Percentiles rank a stretch among this genome's conserved stretches.
Conservation (phyloP, 345 rosid genomes). For the Durio zibethinus region DNA sequence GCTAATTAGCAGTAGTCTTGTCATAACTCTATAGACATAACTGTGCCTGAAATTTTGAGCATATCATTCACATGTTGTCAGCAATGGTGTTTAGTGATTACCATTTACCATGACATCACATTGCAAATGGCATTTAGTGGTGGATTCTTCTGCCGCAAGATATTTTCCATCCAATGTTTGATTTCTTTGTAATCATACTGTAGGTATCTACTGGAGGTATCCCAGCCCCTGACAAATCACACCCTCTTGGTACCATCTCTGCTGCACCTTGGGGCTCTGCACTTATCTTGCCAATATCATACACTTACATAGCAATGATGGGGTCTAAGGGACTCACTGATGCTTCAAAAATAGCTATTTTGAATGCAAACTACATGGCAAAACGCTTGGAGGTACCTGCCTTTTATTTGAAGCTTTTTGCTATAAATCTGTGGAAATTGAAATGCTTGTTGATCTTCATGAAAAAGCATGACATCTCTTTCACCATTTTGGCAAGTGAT, state of each 20-base stretch:
- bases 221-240: constrained; percentile 65
- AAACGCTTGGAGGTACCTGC: constrained; percentile 84
- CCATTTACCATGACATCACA: neutral
- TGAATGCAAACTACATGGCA: constrained; percentile 99
- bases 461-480: neutral
- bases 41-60: neutral
- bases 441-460: neutral
- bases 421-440: neutral
- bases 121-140: constrained; percentile 9
- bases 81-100: neutral
- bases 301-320: constrained; percentile 96
- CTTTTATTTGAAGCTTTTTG: constrained; percentile 11
- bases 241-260: constrained; percentile 80
- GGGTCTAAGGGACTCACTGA: constrained; percentile 93
- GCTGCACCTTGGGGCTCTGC: constrained; percentile 99
- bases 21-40: neutral
- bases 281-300: constrained; percentile 92
- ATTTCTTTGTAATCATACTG: constrained; percentile 11
- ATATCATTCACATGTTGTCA: neutral
- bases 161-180: constrained; percentile 8
- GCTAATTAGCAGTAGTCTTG: neutral
- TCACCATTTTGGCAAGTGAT: no score
- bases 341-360: constrained; percentile 89
- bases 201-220: constrained; percentile 82
- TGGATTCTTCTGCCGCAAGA: constrained; percentile 9